A percentile compares a stretch with the other conserved stretches of the same genome.
Evolutionary conservation across 768 basidiomycete genomes (phyloP).

Genomic region (Jaapia argillacea): DNA sequence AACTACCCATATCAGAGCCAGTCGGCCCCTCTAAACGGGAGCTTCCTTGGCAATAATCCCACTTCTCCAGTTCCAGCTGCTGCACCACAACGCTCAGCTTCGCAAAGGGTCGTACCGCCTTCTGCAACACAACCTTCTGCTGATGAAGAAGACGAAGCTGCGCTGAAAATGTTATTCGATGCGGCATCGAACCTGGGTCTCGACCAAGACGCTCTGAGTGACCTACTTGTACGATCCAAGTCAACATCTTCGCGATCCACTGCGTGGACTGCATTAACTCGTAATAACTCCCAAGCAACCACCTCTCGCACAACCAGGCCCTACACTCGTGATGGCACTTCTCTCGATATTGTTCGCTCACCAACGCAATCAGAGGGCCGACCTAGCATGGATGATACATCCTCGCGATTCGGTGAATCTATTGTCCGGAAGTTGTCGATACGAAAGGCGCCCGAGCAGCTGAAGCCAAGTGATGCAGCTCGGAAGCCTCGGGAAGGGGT

Average conservation of each 20-base stretch:
- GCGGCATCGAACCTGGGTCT: slow-evolving; percentile 70
- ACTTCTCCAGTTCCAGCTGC: no score
- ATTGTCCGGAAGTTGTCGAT: slow-evolving; percentile 18
- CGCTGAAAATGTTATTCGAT: slow-evolving; percentile 64
- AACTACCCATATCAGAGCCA: no score
- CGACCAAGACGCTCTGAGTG: slow-evolving; percentile 61
- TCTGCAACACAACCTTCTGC: no score
- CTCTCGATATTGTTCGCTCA: no score
- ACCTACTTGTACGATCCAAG: slow-evolving; percentile 60
- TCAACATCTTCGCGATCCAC: slow-evolving; percentile 49
- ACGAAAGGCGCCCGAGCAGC: slow-evolving; percentile 10
- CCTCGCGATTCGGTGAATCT: slow-evolving; percentile 18
- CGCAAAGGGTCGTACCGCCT: no score
- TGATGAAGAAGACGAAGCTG: slow-evolving; percentile 33
- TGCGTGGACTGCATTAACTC: slow-evolving; percentile 33
- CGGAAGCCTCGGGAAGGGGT: neutral
- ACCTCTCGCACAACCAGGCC: slow-evolving; percentile 4
- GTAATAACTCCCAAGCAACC: slow-evolving; percentile 30
- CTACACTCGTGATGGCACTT: slow-evolving; percentile 2
- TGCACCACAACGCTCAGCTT: no score
- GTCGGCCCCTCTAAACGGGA: no score
- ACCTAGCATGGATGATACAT: slow-evolving; percentile 19
- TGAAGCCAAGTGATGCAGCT: neutral
- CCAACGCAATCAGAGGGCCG: slow-evolving; percentile 15
- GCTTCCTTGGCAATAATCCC: no score